Evolutionary conservation across 257 asterid genomes (phyloP), one percentile per base, ranked within the genome.

Genomic region (Hygrophila difformis): DNA sequence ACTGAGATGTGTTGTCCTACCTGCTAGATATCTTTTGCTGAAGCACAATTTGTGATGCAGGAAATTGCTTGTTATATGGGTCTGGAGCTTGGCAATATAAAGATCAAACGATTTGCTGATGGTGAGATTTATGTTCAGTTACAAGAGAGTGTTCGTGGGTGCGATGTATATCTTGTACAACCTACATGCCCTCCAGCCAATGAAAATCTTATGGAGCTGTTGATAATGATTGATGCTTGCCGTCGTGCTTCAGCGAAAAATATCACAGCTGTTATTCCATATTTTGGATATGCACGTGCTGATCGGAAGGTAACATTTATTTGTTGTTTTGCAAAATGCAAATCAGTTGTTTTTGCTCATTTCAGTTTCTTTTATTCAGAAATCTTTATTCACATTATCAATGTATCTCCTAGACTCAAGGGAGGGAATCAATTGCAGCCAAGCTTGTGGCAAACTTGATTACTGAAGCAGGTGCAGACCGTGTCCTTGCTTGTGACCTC

Each of bases 101-200:
- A 57, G 65, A 78, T 78, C 69, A 82, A 82, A 24, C 78, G 83
- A 11, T 82, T 82, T 69, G 94, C 89, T 15, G 94, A 82, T 64
- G 93, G 93, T 12, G 93, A 81, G 66, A 81, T 77, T 26, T 78
- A 81, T 47, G 88, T 81, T 65, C 94, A 78, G 71, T 62, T 82
- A 47, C 79, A 78, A 56, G 94, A 82, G 68, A 82, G 94, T 70
- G 93, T 82, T 24, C 65, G 93, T 51, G 93, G 93, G 43, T 82
- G 93, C 55, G 93, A 82, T 57, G 89, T 82, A 26, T 82, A 65
- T 57, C 80, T 82, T 42, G 83, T 82, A 60, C 94, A 82, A 53
- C 94, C 94, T 21, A 78, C 94, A 12, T 75, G 86, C 35, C 94
- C 94, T 43, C 94, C 94, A 26, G 94, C 85, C 20, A 82, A 82